phyloP scores from a whole-genome alignment of 1,284 basidiomycete species.

The Sanghuangporus weigelae region DNA sequence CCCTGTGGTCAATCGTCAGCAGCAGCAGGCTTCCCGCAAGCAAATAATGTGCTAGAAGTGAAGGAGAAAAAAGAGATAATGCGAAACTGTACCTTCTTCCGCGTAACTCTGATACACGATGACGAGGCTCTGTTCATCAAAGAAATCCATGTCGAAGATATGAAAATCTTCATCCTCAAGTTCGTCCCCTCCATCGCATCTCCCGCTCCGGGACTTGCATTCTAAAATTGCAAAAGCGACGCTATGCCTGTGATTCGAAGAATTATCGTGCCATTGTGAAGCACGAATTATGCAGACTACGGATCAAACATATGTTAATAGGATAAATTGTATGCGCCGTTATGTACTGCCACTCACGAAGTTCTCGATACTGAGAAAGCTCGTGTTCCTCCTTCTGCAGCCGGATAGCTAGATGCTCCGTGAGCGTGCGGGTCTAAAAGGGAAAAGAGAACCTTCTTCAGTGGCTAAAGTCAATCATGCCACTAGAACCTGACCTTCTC shows the following conservation, averaged over 20 bases:
- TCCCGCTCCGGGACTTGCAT: constrained; percentile 28
- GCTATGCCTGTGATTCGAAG: constrained; percentile 30
- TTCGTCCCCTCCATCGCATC: constrained; percentile 11
- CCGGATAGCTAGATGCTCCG: constrained; percentile 14
- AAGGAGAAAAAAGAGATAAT: constrained; percentile 19
- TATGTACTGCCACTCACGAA: constrained; percentile 11
- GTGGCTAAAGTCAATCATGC: constrained; percentile 16
- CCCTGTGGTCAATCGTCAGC: constrained; percentile 38
- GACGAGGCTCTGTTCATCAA: constrained; percentile 64
- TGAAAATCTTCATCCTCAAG: constrained; percentile 36
- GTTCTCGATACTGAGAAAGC: constrained; percentile 7
- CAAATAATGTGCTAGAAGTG: constrained; percentile 3
- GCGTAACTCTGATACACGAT: constrained; percentile 48
- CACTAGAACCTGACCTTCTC: constrained; percentile 12
- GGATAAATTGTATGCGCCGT: neutral
- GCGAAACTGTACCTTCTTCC: constrained; percentile 37
- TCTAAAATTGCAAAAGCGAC: constrained; percentile 47
- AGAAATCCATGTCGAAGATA: constrained; percentile 65
- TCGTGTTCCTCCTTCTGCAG: constrained; percentile 12
- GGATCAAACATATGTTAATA: neutral
- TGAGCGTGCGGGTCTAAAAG: constrained; percentile 9
- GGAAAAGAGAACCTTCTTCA: constrained; percentile 9
- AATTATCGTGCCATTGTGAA: constrained; percentile 37
- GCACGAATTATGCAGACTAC: constrained; percentile 51
- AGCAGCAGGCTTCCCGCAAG: constrained; percentile 23